Percentiles rank a stretch among this genome's conserved stretches.
Conservation (phyloP, 257 asterid genomes). For the Rubia yunnanensis region DNA sequence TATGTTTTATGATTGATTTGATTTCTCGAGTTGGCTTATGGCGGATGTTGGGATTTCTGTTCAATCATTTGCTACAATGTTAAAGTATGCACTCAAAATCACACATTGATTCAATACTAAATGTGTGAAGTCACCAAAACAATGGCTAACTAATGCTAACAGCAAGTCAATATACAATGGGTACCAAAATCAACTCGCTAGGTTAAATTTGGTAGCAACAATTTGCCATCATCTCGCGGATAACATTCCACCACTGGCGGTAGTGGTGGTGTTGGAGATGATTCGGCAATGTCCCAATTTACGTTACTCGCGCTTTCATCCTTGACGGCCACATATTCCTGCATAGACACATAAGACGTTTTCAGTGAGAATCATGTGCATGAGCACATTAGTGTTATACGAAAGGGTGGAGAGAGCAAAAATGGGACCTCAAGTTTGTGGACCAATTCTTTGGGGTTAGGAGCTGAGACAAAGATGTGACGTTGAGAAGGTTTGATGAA, state of each 20-base stretch:
- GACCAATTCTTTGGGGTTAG: slow-evolving; percentile 51
- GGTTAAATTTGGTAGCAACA: not conserved
- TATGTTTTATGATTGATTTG: too few species aligned
- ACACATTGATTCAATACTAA: not conserved
- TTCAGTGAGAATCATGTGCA: too few species aligned
- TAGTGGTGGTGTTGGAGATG: not conserved
- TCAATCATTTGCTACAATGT: too few species aligned
- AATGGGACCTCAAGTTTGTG: slow-evolving; percentile 59
- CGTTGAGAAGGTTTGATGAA: slow-evolving; percentile 62
- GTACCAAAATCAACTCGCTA: not conserved
- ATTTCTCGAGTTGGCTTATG: too few species aligned
- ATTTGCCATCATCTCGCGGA: slow-evolving; percentile 24
- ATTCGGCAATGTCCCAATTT: slow-evolving; percentile 40
- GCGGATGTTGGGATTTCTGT: too few species aligned
- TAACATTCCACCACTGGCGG: slow-evolving; percentile 10
- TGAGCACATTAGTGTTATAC: too few species aligned
- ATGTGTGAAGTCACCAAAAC: not conserved
- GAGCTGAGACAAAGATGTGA: slow-evolving; percentile 57
- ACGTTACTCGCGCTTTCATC: slow-evolving; percentile 38
- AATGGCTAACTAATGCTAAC: not conserved
- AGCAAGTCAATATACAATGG: not conserved
- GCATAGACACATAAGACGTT: not conserved
- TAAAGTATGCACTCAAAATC: not conserved
- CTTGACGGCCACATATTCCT: slow-evolving; percentile 47
- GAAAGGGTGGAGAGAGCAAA: not conserved